These are phyloP conservation scores for Populus hybrid DNA, from an alignment of 441 rosid species.

Conservation along the genomic window DNA sequence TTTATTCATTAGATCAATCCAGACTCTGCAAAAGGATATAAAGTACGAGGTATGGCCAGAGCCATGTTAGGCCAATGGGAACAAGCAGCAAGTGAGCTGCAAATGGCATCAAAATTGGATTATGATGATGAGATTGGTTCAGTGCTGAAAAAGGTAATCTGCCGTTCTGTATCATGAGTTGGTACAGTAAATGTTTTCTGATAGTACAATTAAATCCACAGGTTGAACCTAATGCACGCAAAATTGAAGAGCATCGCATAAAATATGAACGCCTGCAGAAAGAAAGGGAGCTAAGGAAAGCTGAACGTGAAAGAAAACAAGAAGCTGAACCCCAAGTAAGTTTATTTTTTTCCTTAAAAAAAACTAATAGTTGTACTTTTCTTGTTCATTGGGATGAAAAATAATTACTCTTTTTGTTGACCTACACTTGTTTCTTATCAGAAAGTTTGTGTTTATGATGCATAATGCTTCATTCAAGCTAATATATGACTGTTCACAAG, in stretches of 20 bases:
- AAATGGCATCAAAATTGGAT: slow-evolving; percentile 79
- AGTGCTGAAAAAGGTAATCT: slow-evolving; percentile 67
- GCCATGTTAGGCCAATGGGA: slow-evolving; percentile 91
- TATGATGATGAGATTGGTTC: slow-evolving; percentile 76
- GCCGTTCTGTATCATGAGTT: background rate
- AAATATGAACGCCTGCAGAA: slow-evolving; percentile 69
- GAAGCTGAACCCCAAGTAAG: slow-evolving; percentile 55
- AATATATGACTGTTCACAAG: background rate
- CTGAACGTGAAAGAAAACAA: slow-evolving; percentile 42
- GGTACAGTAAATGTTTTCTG: slow-evolving; percentile 9
- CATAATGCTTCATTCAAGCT: no score
- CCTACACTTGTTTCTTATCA: background rate
- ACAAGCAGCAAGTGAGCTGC: slow-evolving; percentile 80
- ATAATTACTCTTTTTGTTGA: background rate
- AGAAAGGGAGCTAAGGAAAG: slow-evolving; percentile 55
- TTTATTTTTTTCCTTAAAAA: no score
- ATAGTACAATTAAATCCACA: slow-evolving; percentile 24
- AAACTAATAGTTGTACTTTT: slow-evolving; percentile 9
- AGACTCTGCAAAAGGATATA: slow-evolving; percentile 92
- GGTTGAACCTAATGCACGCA: slow-evolving; percentile 81
- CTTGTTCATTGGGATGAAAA: background rate
- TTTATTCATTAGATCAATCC: slow-evolving; percentile 67
- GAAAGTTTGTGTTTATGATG: no score
- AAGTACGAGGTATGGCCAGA: no score
- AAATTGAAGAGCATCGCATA: slow-evolving; percentile 65